Conservation (phyloP, 768 basidiomycete genomes). For the Termitomyces sp. region DNA sequence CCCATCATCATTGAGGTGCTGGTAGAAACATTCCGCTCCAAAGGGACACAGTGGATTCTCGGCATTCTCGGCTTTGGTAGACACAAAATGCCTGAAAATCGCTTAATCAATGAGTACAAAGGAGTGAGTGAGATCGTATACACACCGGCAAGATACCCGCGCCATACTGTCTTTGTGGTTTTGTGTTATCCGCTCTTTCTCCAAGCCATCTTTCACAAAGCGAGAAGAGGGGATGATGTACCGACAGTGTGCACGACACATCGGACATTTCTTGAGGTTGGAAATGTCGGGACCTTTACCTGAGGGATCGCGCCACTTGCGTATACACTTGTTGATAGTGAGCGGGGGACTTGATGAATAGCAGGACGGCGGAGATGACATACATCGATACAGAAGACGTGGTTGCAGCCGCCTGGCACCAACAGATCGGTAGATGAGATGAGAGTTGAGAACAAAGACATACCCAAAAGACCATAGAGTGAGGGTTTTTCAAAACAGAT, state of each 20-base stretch:
- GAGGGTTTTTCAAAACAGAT: slow-evolving; percentile 73
- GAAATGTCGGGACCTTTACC: slow-evolving; percentile 46
- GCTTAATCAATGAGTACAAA: neutral
- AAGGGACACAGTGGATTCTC: slow-evolving; percentile 64
- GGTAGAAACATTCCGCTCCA: slow-evolving; percentile 78
- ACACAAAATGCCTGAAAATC: slow-evolving; percentile 51
- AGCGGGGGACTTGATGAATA: neutral
- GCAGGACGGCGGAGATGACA: slow-evolving; percentile 12
- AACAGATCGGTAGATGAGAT: neutral
- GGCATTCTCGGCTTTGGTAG: slow-evolving; percentile 33
- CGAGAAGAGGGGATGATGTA: slow-evolving; percentile 72
- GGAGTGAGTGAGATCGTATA: slow-evolving; percentile 5
- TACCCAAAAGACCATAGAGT: slow-evolving; percentile 66
- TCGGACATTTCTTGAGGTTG: slow-evolving; percentile 71
- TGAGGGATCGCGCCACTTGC: slow-evolving; percentile 65
- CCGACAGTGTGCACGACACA: slow-evolving; percentile 62
- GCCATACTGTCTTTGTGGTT: slow-evolving; percentile 73
- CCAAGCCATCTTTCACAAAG: slow-evolving; percentile 50
- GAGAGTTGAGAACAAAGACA: slow-evolving; percentile 9
- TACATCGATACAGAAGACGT: slow-evolving; percentile 73
- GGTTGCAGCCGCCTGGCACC: slow-evolving; percentile 59
- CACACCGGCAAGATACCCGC: slow-evolving; percentile 61
- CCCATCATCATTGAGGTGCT: slow-evolving; percentile 64
- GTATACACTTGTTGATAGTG: slow-evolving; percentile 53
- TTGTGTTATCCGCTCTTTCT: slow-evolving; percentile 45